Conservation (phyloP, 1,139 yeast species). For the Yamadazyma dendronema region DNA sequence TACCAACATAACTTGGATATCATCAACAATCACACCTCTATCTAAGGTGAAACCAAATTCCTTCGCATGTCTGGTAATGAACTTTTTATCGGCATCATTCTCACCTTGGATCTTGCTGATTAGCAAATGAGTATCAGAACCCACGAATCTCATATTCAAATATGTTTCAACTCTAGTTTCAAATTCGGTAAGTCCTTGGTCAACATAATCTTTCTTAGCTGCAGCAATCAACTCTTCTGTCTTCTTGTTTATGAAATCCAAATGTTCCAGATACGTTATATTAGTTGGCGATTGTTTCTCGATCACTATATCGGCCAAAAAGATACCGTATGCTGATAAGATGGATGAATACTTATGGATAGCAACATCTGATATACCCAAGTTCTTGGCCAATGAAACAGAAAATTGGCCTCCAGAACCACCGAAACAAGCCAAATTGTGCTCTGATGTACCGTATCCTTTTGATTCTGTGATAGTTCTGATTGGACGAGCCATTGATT, state of each 20-base stretch:
- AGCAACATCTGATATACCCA: constrained; percentile 38
- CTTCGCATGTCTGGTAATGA: constrained; percentile 30
- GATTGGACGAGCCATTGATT: constrained; percentile 47
- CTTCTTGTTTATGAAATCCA: constrained; percentile 23
- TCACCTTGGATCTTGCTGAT: constrained; percentile 31
- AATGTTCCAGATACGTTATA: constrained; percentile 21
- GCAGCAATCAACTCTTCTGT: constrained; percentile 22
- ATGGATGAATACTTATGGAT: constrained; percentile 46
- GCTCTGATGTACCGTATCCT: constrained; percentile 40
- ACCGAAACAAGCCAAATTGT: constrained; percentile 45
- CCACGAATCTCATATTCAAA: constrained; percentile 77
- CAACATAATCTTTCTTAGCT: constrained; percentile 32
- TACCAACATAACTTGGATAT: constrained; percentile 57
- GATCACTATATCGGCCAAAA: constrained; percentile 50
- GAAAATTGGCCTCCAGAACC: constrained; percentile 51
- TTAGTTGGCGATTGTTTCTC: constrained; percentile 63
- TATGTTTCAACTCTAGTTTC: constrained; percentile 52
- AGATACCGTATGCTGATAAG: constrained; percentile 45
- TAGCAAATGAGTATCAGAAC: constrained; percentile 85
- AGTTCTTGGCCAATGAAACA: constrained; percentile 38
- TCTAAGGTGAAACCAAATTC: constrained; percentile 46
- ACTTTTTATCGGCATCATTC: constrained; percentile 25
- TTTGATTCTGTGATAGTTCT: constrained; percentile 45
- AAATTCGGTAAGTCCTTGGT: constrained; percentile 28
- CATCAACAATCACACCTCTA: constrained; percentile 68